Evolutionary conservation across 345 rosid species (phyloP).

Genomic region (Turnera subulata): DNA sequence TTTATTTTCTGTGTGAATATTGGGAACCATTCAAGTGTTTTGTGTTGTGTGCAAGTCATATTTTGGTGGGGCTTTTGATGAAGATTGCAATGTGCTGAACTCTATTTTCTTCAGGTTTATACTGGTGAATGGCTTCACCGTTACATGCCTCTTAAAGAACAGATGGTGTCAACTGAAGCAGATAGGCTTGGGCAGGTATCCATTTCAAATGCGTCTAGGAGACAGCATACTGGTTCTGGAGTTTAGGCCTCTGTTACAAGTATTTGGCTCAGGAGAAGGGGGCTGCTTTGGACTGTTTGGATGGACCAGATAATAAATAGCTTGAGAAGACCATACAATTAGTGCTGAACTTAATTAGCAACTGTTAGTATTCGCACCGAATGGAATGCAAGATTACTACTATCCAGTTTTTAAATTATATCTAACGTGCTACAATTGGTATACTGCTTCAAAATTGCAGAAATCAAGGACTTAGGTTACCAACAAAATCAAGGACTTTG

Average conservation of each 20-base stretch:
- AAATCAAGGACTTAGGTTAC: slow-evolving; percentile 95
- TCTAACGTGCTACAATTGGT: not conserved
- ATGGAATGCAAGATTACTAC: not conserved
- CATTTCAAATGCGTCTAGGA: slow-evolving; percentile 71
- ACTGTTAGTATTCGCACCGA: not conserved
- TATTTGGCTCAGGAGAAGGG: no score
- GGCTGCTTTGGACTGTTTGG: no score
- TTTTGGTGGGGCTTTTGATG: slow-evolving; percentile 98
- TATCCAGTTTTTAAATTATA: not conserved
- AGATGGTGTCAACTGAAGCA: slow-evolving; percentile 32
- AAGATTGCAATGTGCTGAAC: slow-evolving; percentile 82
- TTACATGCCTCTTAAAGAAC: slow-evolving; percentile 63
- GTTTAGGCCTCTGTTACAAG: not conserved
- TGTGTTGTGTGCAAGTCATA: slow-evolving; percentile 77
- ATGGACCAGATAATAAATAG: no score
- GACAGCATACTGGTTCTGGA: slow-evolving; percentile 74
- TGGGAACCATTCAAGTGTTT: no score
- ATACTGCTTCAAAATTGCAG: slow-evolving; percentile 36
- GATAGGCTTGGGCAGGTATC: slow-evolving; percentile 73
- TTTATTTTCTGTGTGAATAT: no score
- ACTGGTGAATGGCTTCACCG: slow-evolving; percentile 86
- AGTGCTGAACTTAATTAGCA: not conserved
- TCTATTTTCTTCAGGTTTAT: slow-evolving; percentile 51
- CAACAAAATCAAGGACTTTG: slow-evolving; percentile 98
- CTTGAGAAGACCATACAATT: no score